Conservation (phyloP, 2,329 filamentous ascomycete species). For the Anthostomella pinea region DNA sequence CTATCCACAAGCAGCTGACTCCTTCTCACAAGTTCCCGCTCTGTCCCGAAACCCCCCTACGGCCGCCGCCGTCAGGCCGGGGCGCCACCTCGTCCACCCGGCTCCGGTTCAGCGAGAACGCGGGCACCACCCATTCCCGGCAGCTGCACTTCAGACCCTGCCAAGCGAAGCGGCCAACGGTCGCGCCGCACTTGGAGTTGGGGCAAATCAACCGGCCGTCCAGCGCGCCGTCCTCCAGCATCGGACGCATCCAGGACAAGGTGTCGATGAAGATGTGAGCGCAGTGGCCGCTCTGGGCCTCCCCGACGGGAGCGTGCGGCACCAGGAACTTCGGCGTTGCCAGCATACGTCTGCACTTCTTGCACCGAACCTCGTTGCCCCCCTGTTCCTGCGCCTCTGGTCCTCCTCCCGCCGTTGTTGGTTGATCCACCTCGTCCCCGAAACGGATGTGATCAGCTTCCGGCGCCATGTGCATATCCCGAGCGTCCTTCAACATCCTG, state of each 20-base stretch:
- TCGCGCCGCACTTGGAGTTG: conserved; percentile 70
- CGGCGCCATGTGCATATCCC: conserved; percentile 76
- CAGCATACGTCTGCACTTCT: conserved; percentile 76
- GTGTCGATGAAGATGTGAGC: conserved; percentile 90
- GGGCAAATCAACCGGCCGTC: conserved; percentile 86
- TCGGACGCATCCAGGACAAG: conserved; percentile 88
- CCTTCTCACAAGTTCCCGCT: conserved; percentile 37
- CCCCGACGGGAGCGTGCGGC: conserved; percentile 48
- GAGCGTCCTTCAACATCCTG: conserved; percentile 52
- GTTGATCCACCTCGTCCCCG: conserved; percentile 58
- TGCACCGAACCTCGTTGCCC: conserved; percentile 71
- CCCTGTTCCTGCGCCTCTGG: conserved; percentile 40
- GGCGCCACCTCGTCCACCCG: conserved; percentile 68
- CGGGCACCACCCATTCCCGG: conserved; percentile 84
- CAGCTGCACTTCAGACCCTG: conserved; percentile 93
- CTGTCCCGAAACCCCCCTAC: conserved; percentile 51
- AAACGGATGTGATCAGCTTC: conserved; percentile 75
- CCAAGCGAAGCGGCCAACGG: conserved; percentile 93
- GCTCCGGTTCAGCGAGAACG: conserved; percentile 79
- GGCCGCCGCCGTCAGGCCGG: conserved; percentile 29
- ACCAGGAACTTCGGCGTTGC: conserved; percentile 61
- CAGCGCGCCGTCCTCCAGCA: conserved; percentile 75
- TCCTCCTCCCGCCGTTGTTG: conserved; percentile 25
- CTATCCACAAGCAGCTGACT: background rate
- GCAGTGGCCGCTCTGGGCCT: conserved; percentile 45